Evolutionary conservation across 1,139 yeast genomes (phyloP).

Genomic region (Taphrina sp.): DNA sequence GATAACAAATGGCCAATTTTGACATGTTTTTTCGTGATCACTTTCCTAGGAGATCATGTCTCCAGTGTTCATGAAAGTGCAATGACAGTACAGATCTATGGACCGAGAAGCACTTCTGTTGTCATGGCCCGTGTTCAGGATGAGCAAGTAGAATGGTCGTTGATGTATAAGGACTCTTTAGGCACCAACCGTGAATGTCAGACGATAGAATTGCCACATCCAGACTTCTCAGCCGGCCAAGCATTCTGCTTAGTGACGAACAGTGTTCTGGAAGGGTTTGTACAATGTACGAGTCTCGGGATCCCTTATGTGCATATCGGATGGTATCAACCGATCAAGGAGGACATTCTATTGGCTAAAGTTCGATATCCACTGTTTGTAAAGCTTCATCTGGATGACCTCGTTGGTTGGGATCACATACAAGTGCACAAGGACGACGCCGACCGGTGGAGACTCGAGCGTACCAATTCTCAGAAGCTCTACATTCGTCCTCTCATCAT

Average conservation of each 20-base stretch:
- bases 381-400: not conserved
- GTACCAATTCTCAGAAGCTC: not conserved
- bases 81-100: slow-evolving; percentile 2
- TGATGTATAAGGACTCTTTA: not conserved
- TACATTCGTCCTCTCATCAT: not conserved
- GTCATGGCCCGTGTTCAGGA: slow-evolving; percentile 10
- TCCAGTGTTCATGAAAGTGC: not conserved
- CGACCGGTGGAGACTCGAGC: not conserved
- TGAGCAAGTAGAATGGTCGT: slow-evolving; percentile 3
- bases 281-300: not conserved
- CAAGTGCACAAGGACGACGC: slow-evolving; percentile 4
- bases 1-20: not conserved
- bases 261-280: not conserved
- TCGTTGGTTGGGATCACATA: not conserved
- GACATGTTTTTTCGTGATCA: slow-evolving; percentile 7
- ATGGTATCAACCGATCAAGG: not conserved
- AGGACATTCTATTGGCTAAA: not conserved
- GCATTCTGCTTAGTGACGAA: slow-evolving; percentile 12
- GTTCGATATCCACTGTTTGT: slow-evolving; percentile 1
- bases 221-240: slow-evolving; percentile 4
- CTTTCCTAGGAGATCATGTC: not conserved
- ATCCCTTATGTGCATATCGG: not conserved
- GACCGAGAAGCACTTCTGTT: not conserved
- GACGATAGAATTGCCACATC: not conserved
- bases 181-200: not conserved